Percentiles rank a stretch among this genome's conserved stretches.
phyloP scores from a whole-genome alignment of 306 rosid species.

The Citrullus mucosospermus region DNA sequence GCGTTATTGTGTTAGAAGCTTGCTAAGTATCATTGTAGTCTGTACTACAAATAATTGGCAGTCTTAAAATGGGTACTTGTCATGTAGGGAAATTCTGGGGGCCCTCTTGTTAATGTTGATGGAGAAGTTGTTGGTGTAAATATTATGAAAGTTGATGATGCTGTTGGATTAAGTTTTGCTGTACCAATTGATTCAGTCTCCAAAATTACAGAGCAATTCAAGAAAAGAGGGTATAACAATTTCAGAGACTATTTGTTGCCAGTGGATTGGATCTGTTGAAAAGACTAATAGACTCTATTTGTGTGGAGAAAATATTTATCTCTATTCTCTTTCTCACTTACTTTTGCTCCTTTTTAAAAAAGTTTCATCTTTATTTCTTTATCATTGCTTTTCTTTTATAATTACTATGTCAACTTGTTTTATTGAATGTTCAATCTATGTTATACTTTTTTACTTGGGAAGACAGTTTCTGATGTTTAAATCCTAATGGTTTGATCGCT shows the following conservation, averaged over 20 bases:
- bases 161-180: constrained; percentile 83
- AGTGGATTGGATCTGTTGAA: not conserved
- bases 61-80: not conserved
- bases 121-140: constrained; percentile 88
- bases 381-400: not conserved
- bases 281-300: not conserved
- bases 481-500: not conserved
- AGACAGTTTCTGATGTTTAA: not conserved
- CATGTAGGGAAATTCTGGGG: constrained; percentile 89
- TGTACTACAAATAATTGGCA: not conserved
- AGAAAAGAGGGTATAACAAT: constrained; percentile 57
- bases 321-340: not conserved
- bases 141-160: constrained; percentile 56
- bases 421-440: not conserved
- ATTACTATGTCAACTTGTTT: not conserved
- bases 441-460: not conserved
- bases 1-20: not conserved
- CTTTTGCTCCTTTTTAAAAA: not conserved
- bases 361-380: not conserved
- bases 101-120: constrained; percentile 79
- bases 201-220: constrained; percentile 65
- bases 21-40: not conserved
- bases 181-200: constrained; percentile 66
- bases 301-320: not conserved
- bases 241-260: not conserved